Evolutionary conservation across 805 yeast species (phyloP).

Genomic region (Monosporozyma yasuniensis): DNA sequence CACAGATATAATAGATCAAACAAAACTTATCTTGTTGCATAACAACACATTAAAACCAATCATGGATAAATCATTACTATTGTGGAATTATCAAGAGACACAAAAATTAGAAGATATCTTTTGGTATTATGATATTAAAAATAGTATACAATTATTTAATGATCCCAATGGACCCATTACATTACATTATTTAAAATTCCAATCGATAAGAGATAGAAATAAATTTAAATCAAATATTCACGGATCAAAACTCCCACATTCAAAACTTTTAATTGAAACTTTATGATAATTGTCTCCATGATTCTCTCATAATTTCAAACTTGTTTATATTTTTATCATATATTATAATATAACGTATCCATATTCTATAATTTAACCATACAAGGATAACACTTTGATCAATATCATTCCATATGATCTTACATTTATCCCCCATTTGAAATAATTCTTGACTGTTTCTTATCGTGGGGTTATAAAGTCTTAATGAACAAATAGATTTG

Average conservation of each 20-base stretch:
- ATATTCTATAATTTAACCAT: conserved; percentile 64
- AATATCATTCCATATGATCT: conserved; percentile 35
- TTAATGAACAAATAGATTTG: conserved; percentile 67
- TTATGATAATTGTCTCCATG: conserved; percentile 7
- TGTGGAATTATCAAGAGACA: conserved; percentile 24
- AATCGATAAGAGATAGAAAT: conserved; percentile 36
- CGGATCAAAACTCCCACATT: conserved; percentile 29
- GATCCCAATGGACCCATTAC: conserved; percentile 14
- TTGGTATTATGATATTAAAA: conserved; percentile 27
- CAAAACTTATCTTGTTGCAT: background rate
- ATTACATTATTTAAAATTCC: conserved; percentile 32
- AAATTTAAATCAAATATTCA: conserved; percentile 47
- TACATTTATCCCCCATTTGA: conserved; percentile 23
- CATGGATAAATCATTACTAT: conserved; percentile 18
- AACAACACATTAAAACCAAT: conserved; percentile 5
- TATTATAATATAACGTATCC: conserved; percentile 79
- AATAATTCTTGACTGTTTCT: conserved; percentile 6
- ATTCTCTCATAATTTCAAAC: conserved; percentile 11
- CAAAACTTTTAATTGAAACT: conserved; percentile 18
- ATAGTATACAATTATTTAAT: conserved; percentile 22
- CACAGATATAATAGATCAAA: background rate
- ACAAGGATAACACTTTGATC: conserved; percentile 51
- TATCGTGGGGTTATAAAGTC: conserved; percentile 31
- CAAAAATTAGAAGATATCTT: conserved; percentile 15
- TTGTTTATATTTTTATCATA: conserved; percentile 34